A percentile compares a stretch with the other conserved stretches of the same genome.
Evolutionary conservation across 306 rosid genomes (phyloP).

Genomic region (Erythrophleum fordii): DNA sequence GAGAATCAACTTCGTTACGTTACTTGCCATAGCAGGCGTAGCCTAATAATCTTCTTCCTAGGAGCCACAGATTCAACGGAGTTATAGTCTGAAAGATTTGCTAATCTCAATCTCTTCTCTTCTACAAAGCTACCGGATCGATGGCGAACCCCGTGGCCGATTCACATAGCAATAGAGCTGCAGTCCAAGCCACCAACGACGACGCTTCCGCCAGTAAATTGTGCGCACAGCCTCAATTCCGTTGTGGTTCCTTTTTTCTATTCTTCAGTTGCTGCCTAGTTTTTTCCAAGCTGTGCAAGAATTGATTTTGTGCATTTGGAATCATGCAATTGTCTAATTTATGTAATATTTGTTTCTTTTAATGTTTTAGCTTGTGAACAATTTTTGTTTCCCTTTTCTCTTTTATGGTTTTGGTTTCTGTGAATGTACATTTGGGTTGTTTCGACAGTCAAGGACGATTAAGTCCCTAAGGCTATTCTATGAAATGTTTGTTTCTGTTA

Average conservation of each 20-base stretch:
- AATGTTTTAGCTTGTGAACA: neutral
- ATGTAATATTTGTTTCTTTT: neutral
- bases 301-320: neutral
- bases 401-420: neutral
- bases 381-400: neutral
- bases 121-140: neutral
- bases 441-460: neutral
- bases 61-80: neutral
- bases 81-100: neutral
- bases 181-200: constrained; percentile 79
- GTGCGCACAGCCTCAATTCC: constrained; percentile 32
- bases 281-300: neutral
- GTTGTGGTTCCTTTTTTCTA: neutral
- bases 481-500: neutral
- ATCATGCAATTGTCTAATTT: neutral
- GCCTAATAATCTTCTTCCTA: neutral
- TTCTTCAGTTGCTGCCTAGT: neutral
- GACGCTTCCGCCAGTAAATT: constrained; percentile 82
- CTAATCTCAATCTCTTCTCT: neutral
- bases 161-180: constrained; percentile 64
- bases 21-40: neutral
- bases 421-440: neutral
- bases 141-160: constrained; percentile 51
- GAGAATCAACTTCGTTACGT: neutral
- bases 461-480: neutral